These are phyloP conservation scores for Cordyceps cateniannulata DNA, from an alignment of 2,329 filamentous ascomycete species.

Conservation along the genomic window DNA sequence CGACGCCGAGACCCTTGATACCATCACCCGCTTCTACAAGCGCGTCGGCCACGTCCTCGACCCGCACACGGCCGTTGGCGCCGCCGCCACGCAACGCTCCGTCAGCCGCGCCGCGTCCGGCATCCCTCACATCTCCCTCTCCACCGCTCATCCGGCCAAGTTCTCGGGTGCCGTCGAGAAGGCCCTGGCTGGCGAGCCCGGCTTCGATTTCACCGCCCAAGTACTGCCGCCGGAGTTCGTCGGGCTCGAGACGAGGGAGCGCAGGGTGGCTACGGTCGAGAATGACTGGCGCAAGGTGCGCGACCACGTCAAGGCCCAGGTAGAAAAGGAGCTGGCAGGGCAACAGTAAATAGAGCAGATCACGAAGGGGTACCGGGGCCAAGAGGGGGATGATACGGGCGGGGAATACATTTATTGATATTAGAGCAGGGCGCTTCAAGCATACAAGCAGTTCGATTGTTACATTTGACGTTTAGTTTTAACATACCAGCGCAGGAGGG, in stretches of 20 bases:
- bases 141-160: conserved; percentile 94
- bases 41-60: conserved; percentile 75
- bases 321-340: conserved; percentile 52
- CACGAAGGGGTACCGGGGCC: background rate
- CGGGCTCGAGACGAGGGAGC: conserved; percentile 70
- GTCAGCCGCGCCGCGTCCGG: conserved; percentile 44
- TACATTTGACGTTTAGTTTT: conserved; percentile 12
- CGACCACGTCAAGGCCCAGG: conserved; percentile 67
- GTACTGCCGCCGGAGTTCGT: conserved; percentile 78
- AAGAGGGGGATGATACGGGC: background rate
- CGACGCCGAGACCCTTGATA: conserved; percentile 60
- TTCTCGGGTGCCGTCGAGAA: conserved; percentile 80
- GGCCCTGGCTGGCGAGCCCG: conserved; percentile 63
- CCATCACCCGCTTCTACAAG: conserved; percentile 51
- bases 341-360: background rate
- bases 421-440: conserved; percentile 2
- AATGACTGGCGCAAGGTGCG: conserved; percentile 70
- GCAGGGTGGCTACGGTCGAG: conserved; percentile 62
- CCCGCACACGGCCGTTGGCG: conserved; percentile 84
- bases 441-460: background rate
- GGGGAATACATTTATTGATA: background rate
- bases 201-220: conserved; percentile 66
- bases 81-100: conserved; percentile 68
- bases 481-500: no score
- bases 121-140: conserved; percentile 72